Evolutionary conservation across 345 rosid species (phyloP), one percentile per base, ranked within the genome.

Genomic region (Carallia brachiata): DNA sequence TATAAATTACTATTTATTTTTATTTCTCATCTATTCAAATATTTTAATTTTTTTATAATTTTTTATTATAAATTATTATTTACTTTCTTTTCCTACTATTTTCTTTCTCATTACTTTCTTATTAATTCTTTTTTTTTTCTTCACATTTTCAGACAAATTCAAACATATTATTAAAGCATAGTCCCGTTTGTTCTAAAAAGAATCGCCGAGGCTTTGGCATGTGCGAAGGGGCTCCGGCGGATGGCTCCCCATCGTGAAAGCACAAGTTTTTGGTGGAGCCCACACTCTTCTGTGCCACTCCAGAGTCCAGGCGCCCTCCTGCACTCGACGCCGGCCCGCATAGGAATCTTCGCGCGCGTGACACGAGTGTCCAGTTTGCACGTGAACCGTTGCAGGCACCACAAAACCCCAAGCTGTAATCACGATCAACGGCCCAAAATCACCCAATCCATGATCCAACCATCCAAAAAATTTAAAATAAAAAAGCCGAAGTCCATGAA

Each of bases 351-450:
- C 15, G 37, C 74, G 67, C 72, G 70, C 80, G 79, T 72, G 78
- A 32, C 62, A 71, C 6, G n/a, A 32, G 17, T 23, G 17, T 18
- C 53, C 60, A 58, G 48, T 19, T 6, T 17, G 4, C 19, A 8
- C 5, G 61, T 40, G 62, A 62, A 36, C 28, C 54, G 4, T 23
- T 7, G 47, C 44, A 12, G 13, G 52, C 50, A 34, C 50, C 0
- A 44, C 3, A 10, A 44, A 15, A 7, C 73, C 70, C 66, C 23
- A 23, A 62, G 74, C 74, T 75, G 84, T 70, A n/a, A 32, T 63
- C 74, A 68, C 68, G 1, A 75, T 82, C 78, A 55, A 75, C 82
- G 85, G 78, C 27, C 39, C 68, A 71, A 1, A 44, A 12, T 34
- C 58, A 19, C 39, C 47, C 53, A 52, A 37, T 31, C 6, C 0